A percentile compares a stretch with the other conserved stretches of the same genome.
Conservation (phyloP, 768 basidiomycete genomes). For the Auricularia auricula-judae region DNA sequence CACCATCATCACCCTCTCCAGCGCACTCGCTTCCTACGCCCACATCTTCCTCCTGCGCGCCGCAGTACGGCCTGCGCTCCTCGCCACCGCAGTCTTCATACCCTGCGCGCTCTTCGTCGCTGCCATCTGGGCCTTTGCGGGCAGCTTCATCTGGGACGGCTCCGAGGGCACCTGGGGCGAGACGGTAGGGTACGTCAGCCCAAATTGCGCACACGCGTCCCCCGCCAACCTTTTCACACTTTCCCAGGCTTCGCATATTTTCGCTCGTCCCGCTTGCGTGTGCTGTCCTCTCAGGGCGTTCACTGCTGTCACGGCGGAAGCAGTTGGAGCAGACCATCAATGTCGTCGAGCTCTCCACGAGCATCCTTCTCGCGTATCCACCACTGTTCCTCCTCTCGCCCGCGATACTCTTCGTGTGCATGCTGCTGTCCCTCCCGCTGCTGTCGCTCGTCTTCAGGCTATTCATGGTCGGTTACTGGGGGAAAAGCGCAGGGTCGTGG, state of each 20-base stretch:
- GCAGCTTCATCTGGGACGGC: conserved; percentile 58
- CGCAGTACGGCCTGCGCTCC: conserved; percentile 76
- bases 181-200: conserved; percentile 53
- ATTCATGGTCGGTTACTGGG: conserved; percentile 54
- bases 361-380: conserved; percentile 58
- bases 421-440: conserved; percentile 69
- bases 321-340: conserved; percentile 50
- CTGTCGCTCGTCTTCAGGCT: conserved; percentile 68
- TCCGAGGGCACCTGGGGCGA: conserved; percentile 67
- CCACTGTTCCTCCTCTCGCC: conserved; percentile 70
- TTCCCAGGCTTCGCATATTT: conserved; percentile 58
- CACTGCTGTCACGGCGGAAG: conserved; percentile 38
- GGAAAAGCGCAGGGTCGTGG: conserved; percentile 33
- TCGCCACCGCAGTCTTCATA: conserved; percentile 64
- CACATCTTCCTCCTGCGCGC: conserved; percentile 68
- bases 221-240: conserved; percentile 3
- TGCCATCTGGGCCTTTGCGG: conserved; percentile 71
- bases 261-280: conserved; percentile 63
- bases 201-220: background rate
- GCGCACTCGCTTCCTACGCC: conserved; percentile 59
- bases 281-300: conserved; percentile 55
- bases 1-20: conserved; percentile 57
- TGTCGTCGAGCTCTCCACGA: conserved; percentile 47
- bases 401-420: conserved; percentile 50
- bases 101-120: conserved; percentile 65